Conservation (phyloP, 352 stramenopile genomes). For the Pythium apleroticum region DNA sequence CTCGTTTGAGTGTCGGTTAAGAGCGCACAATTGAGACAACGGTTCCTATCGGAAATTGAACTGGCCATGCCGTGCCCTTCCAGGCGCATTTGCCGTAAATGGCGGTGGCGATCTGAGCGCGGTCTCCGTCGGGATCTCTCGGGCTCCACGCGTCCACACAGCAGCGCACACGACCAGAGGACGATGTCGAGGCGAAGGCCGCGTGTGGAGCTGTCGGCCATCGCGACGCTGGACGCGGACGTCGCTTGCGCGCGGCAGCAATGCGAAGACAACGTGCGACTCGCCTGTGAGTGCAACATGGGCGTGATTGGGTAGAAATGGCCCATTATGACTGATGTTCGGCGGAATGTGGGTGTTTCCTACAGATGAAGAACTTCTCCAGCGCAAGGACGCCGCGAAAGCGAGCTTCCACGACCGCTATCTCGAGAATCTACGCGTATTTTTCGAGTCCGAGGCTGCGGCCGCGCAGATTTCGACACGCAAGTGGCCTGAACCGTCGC, state of each 20-base stretch:
- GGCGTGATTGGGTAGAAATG: neutral
- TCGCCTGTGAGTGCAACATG: constrained; percentile 4
- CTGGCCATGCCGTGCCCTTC: neutral
- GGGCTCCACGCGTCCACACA: neutral
- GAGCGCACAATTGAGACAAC: neutral
- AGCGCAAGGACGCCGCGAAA: neutral
- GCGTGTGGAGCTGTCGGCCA: constrained; percentile 19
- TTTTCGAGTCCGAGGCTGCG: constrained; percentile 5
- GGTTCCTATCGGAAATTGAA: neutral
- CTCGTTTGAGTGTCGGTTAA: neutral
- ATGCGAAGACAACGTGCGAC: constrained; percentile 19
- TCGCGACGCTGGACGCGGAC: constrained; percentile 21
- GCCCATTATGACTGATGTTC: neutral
- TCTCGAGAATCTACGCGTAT: constrained; percentile 17
- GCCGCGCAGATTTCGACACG: neutral
- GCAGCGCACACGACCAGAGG: neutral
- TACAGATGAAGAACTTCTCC: constrained; percentile 5
- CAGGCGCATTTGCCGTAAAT: neutral
- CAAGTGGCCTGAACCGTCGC: neutral
- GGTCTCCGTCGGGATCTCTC: neutral
- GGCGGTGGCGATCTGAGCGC: neutral
- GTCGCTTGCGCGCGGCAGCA: constrained; percentile 6
- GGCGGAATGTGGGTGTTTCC: neutral
- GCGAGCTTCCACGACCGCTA: constrained; percentile 19
- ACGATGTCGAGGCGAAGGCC: constrained; percentile 9